A percentile compares a stretch with the other conserved stretches of the same genome.
phyloP scores from a whole-genome alignment of 371 early-diverging fungal species.

The Caulochytrium protostelioides region DNA sequence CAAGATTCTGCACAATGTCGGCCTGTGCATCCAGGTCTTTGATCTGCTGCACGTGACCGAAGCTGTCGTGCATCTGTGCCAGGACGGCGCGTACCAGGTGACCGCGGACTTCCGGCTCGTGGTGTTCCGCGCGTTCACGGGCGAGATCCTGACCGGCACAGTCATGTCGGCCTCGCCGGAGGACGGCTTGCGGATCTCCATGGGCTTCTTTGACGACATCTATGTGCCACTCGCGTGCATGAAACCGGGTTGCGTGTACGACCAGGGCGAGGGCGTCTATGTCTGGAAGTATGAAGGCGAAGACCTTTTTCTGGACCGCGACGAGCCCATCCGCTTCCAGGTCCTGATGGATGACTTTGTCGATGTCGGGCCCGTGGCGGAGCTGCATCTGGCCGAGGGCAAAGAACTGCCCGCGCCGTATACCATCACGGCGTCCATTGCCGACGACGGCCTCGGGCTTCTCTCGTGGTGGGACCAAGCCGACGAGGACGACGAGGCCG shows the following conservation, averaged over 20 bases:
- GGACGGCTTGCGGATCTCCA: conserved; percentile 35
- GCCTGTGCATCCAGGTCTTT: conserved; percentile 62
- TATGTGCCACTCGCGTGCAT: conserved; percentile 38
- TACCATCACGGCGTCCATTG: conserved; percentile 25
- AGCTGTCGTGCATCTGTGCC: conserved; percentile 54
- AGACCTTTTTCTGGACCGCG: conserved; percentile 60
- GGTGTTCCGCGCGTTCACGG: conserved; percentile 74
- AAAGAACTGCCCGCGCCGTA: conserved; percentile 22
- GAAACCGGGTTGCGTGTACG: conserved; percentile 30
- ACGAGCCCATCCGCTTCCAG: conserved; percentile 52
- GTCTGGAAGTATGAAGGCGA: conserved; percentile 65
- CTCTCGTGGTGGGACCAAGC: conserved; percentile 63
- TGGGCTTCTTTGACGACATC: conserved; percentile 86
- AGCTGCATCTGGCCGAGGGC: conserved; percentile 13
- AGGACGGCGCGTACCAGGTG: conserved; percentile 15
- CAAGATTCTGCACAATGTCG: conserved; percentile 73
- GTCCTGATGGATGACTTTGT: conserved; percentile 53
- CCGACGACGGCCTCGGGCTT: conserved; percentile 49
- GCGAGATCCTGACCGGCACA: conserved; percentile 61
- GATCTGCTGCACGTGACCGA: conserved; percentile 60
- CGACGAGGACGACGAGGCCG: no score
- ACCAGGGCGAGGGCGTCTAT: conserved; percentile 41
- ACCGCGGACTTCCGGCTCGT: conserved; percentile 55
- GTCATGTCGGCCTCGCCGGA: conserved; percentile 45
- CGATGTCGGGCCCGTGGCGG: conserved; percentile 51